phyloP scores from a whole-genome alignment of 441 rosid genomes.

The Erodium texanum region DNA sequence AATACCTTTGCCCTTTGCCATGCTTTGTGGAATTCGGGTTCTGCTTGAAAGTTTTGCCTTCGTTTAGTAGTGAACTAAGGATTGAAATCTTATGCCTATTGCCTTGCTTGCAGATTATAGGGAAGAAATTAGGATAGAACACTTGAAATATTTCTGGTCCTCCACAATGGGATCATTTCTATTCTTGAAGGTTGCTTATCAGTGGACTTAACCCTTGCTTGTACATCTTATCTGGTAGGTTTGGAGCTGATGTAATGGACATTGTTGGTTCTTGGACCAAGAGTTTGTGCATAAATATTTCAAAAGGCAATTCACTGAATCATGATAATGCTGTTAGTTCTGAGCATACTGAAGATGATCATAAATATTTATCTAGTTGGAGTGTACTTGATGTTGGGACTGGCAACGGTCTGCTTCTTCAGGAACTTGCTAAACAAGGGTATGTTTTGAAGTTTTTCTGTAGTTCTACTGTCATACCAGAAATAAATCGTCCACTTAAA shows the following conservation, averaged over 20 bases:
- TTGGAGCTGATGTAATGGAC: constrained; percentile 86
- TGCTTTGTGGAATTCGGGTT: not conserved
- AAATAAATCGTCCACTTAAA: no score
- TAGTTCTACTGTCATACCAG: not conserved
- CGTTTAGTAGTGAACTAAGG: not conserved
- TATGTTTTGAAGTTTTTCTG: constrained; percentile 31
- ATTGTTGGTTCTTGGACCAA: constrained; percentile 78
- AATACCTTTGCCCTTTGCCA: not conserved
- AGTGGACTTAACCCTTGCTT: not conserved
- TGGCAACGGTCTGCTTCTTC: constrained; percentile 89
- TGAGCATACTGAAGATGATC: constrained; percentile 40
- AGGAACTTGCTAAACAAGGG: constrained; percentile 92
- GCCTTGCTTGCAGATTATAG: not conserved
- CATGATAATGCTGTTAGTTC: constrained; percentile 30
- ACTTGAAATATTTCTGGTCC: not conserved
- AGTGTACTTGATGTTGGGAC: constrained; percentile 91
- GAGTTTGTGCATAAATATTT: constrained; percentile 56
- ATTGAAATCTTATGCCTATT: not conserved
- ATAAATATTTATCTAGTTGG: constrained; percentile 61
- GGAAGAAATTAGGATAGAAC: not conserved
- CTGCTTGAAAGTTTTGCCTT: not conserved
- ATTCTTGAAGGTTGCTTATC: not conserved
- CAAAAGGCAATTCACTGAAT: constrained; percentile 41
- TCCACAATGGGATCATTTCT: not conserved
- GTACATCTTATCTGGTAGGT: constrained; percentile 31